Evolutionary conservation across 129 eudicot genomes (phyloP), one percentile per base, ranked within the genome.

Genomic region (Pseudognaphalium luteoalbum): DNA sequence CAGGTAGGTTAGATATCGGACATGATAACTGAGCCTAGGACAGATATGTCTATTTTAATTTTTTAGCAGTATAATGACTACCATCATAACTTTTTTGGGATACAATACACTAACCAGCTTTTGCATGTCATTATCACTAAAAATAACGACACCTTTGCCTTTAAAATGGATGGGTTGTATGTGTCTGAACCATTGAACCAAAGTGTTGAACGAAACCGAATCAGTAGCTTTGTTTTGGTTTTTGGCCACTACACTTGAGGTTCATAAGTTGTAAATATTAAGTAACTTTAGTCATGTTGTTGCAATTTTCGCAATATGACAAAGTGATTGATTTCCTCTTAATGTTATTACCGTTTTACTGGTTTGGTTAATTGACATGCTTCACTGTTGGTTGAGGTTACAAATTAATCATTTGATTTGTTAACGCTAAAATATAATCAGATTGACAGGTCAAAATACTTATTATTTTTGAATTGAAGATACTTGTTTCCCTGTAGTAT

Each of bases 1-100:
- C 52, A 44, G 52, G 52, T 44, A 68, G 74, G 58, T 35, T 22
- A 70, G 74, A 39, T 41, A 68, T 21, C 33, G 15, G 72, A 16
- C 33, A 41, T 39, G 20, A 37, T 16, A 39, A 37, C 41, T 0
- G 39, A 32, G 37, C 4, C 69, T 29, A 17, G 69, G 44, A 70
- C 61, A 44, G 52, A 3, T 12, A 44, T 12, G 52, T 44, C 52
- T 39, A 7, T 39, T 39, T 32, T 25, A 0, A 25, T 25, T 32
- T 9, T 9, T 39, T 39, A 39, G 12, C 3, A 2, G 47, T 12
- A 39, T 39, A 39, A 11, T 3, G 35, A 25, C 35, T 42, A 22
- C 16, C 37, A 11, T 12, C 1, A 29, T 28, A 64, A 30, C 37
- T 63, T 29, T 64, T 30, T 33, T 15, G 32, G 39, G 41, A 64